phyloP scores from a whole-genome alignment of 768 basidiomycete species.

The Calvatia gigantea region DNA sequence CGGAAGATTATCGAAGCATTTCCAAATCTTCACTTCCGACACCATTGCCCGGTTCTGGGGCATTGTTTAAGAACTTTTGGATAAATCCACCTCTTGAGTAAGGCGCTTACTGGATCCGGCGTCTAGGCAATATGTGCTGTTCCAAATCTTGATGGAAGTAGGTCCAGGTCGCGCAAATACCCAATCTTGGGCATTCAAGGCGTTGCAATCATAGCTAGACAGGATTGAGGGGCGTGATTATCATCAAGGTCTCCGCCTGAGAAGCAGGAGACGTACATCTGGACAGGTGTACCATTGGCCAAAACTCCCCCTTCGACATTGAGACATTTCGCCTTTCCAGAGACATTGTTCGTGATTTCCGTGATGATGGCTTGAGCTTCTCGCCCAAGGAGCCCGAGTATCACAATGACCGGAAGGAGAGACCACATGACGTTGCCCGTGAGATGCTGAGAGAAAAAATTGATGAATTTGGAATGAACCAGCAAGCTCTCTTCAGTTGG shows the following conservation, averaged over 20 bases:
- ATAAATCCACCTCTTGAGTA: neutral
- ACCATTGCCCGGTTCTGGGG: constrained; percentile 10
- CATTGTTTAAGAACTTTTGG: neutral
- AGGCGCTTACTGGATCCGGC: constrained; percentile 26
- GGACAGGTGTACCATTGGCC: constrained; percentile 25
- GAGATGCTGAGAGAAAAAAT: neutral
- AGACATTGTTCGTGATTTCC: neutral
- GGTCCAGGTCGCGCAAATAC: constrained; percentile 21
- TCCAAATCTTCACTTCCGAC: constrained; percentile 22
- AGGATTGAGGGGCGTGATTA: neutral
- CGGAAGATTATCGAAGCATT: constrained; percentile 20
- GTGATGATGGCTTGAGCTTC: neutral
- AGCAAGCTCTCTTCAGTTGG: too few relatives aligned
- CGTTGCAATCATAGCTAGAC: constrained; percentile 32
- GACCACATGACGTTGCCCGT: neutral
- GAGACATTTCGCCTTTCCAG: constrained; percentile 20
- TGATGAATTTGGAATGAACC: too few relatives aligned
- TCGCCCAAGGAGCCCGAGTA: neutral
- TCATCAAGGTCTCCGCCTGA: neutral
- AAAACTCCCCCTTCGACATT: constrained; percentile 23
- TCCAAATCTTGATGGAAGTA: neutral
- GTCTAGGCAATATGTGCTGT: constrained; percentile 29
- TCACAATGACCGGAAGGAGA: neutral
- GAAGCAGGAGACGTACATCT: constrained; percentile 19
- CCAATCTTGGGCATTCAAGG: constrained; percentile 29